Evolutionary conservation across 1,139 yeast genomes (phyloP).

Genomic region (Candida frijolesensis): DNA sequence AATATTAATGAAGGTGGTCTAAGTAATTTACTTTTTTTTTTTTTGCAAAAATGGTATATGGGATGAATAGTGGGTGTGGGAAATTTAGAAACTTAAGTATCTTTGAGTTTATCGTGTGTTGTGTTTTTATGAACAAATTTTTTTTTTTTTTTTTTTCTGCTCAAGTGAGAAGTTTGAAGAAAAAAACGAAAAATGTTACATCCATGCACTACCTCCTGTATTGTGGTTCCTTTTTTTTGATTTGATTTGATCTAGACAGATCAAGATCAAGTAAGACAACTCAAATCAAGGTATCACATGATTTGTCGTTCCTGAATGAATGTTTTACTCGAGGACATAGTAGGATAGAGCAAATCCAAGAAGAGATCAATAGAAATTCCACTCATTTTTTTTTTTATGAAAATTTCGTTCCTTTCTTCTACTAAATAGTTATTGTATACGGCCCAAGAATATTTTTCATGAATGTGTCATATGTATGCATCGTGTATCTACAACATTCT

Average conservation of each 20-base stretch:
- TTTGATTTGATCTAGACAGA: background rate
- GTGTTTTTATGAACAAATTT: conserved; percentile 4
- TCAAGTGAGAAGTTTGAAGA: too few relatives aligned
- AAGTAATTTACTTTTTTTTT: background rate
- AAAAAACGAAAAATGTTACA: background rate
- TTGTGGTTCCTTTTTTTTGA: background rate
- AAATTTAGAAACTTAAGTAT: background rate
- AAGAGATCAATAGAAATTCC: too few relatives aligned
- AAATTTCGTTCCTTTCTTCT: too few relatives aligned
- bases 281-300: background rate
- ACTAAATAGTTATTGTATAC: too few relatives aligned
- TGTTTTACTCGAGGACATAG: too few relatives aligned
- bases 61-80: background rate
- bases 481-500: background rate
- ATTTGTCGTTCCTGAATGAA: too few relatives aligned
- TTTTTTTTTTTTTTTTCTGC: too few relatives aligned
- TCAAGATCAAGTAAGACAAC: background rate
- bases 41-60: background rate
- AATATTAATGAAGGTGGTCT: background rate
- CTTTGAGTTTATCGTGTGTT: conserved; percentile 6
- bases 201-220: conserved; percentile 4
- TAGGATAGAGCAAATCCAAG: too few relatives aligned
- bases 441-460: background rate
- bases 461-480: background rate
- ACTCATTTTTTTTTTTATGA: too few relatives aligned